Evolutionary conservation across 2,329 filamentous ascomycete species (phyloP), one percentile per base, ranked within the genome.

Genomic region (Neofusicoccum sp.): DNA sequence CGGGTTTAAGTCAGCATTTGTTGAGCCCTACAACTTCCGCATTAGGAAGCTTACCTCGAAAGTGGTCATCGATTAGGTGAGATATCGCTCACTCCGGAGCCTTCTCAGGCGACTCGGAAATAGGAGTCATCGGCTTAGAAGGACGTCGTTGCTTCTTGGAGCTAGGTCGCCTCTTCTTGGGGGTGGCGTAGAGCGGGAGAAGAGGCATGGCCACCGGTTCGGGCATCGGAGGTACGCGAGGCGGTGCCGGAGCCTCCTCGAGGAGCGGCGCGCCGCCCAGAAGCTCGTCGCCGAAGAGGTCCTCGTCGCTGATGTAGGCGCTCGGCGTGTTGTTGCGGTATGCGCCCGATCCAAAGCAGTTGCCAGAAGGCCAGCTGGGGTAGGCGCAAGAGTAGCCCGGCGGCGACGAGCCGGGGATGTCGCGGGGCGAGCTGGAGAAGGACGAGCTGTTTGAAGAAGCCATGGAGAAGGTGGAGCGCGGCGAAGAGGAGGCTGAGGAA

Each of bases 101-200:
- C n/a, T 54, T 58, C 64, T 75, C 73, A 20, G 73, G 71, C 6
- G 71, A 73, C 69, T 77, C 75, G 9, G 73, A 68, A 61, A 78
- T 77, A 60, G 75, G 74, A 59, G 71, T 72, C 75, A 78, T 76
- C 11, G 75, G 74, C 69, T 76, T 76, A 44, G 73, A 75, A 2
- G 72, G 65, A 58, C 74, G 70, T 43, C 72, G 69, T 61, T 70
- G 69, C 70, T 76, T 78, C 65, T 71, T 70, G 45, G 70, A 71
- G 61, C 73, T 76, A 67, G 73, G 72, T 66, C 74, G 70, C 64
- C 73, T 71, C 61, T 70, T 73, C 71, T 75, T 74, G 58, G 68
- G 70, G 40, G 64, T 65, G 41, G 71, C 74, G 69, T 74, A 75
- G 43, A 75, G 72, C 34, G 74, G 74, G 65, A 74, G 57, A 58